Evolutionary conservation across 2,329 filamentous ascomycete species (phyloP).

Genomic region (Apiospora sp.): DNA sequence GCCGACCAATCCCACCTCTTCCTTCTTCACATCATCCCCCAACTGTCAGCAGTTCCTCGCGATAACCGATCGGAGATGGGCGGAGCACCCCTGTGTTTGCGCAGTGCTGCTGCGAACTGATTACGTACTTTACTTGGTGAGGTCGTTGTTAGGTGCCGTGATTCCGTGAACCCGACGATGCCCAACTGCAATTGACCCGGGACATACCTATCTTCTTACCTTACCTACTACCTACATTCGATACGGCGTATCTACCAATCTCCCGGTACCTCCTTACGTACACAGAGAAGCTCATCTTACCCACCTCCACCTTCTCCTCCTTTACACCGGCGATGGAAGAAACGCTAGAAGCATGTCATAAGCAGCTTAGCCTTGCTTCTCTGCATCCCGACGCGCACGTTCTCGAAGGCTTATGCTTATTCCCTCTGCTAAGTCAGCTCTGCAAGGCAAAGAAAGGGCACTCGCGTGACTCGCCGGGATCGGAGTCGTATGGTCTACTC

Average conservation of each 20-base stretch:
- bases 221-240: neutral
- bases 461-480: neutral
- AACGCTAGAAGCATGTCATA: neutral
- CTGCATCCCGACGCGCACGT: neutral
- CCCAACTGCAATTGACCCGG: neutral
- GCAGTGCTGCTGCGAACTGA: neutral
- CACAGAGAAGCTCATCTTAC: neutral
- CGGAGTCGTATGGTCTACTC: neutral
- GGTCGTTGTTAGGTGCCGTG: neutral
- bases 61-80: neutral
- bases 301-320: neutral
- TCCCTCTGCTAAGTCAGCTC: neutral
- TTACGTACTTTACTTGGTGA: neutral
- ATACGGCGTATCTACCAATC: conserved; percentile 1
- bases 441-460: neutral
- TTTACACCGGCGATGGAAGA: neutral
- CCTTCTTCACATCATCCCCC: neutral
- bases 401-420: neutral
- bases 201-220: neutral
- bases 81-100: neutral
- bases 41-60: neutral
- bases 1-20: neutral
- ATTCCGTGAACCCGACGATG: neutral
- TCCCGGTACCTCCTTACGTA: neutral
- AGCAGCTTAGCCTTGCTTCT: neutral